A percentile compares a stretch with the other conserved stretches of the same genome.
Conservation (phyloP, 768 basidiomycete genomes). For the Hygrophorus russula region DNA sequence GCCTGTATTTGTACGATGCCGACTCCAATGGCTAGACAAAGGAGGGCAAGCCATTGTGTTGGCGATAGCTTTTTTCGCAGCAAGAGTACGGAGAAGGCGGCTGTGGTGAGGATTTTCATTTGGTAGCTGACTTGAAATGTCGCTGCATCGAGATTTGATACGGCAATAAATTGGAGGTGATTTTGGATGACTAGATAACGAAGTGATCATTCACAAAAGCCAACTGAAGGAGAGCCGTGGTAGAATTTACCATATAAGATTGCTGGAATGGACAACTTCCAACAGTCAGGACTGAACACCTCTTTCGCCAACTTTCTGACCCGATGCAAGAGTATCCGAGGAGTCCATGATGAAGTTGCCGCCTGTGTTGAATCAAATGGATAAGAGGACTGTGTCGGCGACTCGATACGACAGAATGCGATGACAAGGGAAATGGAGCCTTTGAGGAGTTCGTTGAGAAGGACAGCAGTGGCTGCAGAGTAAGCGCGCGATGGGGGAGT, state of each 20-base stretch:
- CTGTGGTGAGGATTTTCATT: conserved; percentile 97
- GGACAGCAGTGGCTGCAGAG: conserved; percentile 88
- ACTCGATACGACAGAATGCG: conserved; percentile 59
- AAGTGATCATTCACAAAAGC: not conserved
- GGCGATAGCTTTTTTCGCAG: conserved; percentile 63
- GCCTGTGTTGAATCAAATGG: conserved; percentile 6
- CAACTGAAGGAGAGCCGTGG: not conserved
- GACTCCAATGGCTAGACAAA: conserved; percentile 86
- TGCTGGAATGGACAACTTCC: conserved; percentile 95
- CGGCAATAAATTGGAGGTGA: conserved; percentile 93
- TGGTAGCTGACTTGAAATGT: conserved; percentile 98
- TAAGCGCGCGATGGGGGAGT: conserved; percentile 67
- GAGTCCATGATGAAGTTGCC: conserved; percentile 20
- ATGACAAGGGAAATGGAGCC: conserved; percentile 78
- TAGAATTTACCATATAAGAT: conserved; percentile 65
- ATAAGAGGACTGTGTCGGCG: not conserved
- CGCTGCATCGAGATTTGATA: conserved; percentile 89
- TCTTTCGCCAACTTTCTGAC: conserved; percentile 50
- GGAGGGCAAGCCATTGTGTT: conserved; percentile 78
- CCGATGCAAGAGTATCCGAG: conserved; percentile 27
- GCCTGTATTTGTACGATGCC: conserved; percentile 93
- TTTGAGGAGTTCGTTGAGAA: conserved; percentile 91
- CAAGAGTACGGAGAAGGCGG: conserved; percentile 80
- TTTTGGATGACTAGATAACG: conserved; percentile 65
- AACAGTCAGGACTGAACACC: conserved; percentile 85